Evolutionary conservation across 495 filamentous ascomycete species (phyloP), one percentile per base, ranked within the genome.

Genomic region (Aspergillus homomorphus): DNA sequence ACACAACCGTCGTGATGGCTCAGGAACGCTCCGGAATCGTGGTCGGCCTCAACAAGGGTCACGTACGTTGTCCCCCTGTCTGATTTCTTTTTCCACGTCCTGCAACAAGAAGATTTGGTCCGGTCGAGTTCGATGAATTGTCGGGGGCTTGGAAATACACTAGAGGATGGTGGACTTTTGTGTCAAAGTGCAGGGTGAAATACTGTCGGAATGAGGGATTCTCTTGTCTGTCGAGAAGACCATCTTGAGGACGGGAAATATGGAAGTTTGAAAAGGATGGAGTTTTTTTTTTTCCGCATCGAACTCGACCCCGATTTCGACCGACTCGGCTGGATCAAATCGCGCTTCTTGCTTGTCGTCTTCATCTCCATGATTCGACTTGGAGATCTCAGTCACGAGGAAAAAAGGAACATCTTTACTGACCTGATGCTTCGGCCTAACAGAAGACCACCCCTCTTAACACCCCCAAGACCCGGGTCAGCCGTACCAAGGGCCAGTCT

Each of bases 371-470:
- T 26, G 48, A 8, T 50, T n/a, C 42, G 1, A 50, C 24, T 6
- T n/a, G 4, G 18, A 15, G 23, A 18, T 28, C 15, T 10, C 26
- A 21, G 21, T 45, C 26, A 48, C 18, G 16, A 14, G 45, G 22
- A 14, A 26, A 49, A 20, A 55, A 8, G 49, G n/a, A 51, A 50
- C 18, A n/a, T 6, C 7, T 6, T 15, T 26, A 57, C 61, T 67
- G 52, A 67, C 54, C 8, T 21, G 15, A 38, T 38, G 23, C 8
- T 46, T 55, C 14, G n/a, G 18, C 28, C 24, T 33, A 77, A 78
- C 72, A 93, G 91, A 96, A 96, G 87, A 92, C 92, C 77, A 96
- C 91, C 65, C 80, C 89, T 63, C 84, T 90, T 71, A 73, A 80
- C 70, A 87, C 87, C 73, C 80, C 84, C 74, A 96, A 96, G 84